Base-by-base conservation (phyloP, 768 basidiomycete species). In the Amanita pallidorosea region DNA sequence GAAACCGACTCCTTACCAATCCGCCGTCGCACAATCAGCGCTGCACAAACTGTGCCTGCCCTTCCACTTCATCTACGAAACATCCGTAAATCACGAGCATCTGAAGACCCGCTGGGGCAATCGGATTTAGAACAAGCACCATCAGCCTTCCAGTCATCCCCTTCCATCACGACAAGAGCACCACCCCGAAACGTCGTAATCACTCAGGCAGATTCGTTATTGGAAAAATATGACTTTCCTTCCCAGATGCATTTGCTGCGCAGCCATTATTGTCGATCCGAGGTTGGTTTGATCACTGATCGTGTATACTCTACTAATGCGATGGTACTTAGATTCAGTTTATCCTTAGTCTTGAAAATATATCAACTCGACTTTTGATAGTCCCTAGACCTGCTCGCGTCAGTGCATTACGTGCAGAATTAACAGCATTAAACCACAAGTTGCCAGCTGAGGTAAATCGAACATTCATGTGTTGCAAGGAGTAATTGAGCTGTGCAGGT, bases 371-470 rank as follows among this genome's bases (percentile, higher is more conserved):
- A 45, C 75, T 99, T 34, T 69, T 99, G 45, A 83, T 96, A 23
- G 83, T 99, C 0, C 96, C 96, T 12, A 86, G 86, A 60, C 92
- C 88, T 41, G 96, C 96, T 11, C 82, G 95, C 35, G 85, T 98
- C 37, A 95, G 92, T 64, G 94, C 96, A n/a, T 70, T 99, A 41
- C 74, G 96, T 61, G 96, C 96, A 29, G 96, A 98, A 63, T 67
- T 99, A 58, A 99, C 96, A 4, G 84, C 85, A 15, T 70, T 99
- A 49, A 99, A 99, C 61, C 95, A 99, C 62, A 89, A 87, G 63
- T 77, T 99, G 27, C 96, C 96, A 12, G 90, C 96, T 2, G 96
- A 98, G 75, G 94, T 90, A 66, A 64, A 61, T 44, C 29, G 36
- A 22, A 36, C 29, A 36, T 45, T 38, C n/a, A 49, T 53, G 7